A percentile compares a stretch with the other conserved stretches of the same genome.
These are phyloP conservation scores for Pyricularia pennisetigena DNA, from an alignment of 2,329 filamentous ascomycete genomes.

Conservation along the genomic window DNA sequence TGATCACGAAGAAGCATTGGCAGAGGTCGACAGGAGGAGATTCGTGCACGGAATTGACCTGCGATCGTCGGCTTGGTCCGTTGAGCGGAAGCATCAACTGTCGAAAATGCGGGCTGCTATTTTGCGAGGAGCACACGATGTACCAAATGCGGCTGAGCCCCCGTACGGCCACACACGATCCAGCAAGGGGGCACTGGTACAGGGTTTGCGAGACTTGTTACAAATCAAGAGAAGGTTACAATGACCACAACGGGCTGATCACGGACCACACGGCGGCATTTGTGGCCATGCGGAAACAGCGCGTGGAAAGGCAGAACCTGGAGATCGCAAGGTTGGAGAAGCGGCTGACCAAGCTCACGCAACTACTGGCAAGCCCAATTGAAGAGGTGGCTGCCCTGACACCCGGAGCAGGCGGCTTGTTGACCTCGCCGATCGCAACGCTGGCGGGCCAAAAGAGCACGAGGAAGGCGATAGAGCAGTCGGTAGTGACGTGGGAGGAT, in stretches of 20 bases:
- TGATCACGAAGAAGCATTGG: constrained; percentile 85
- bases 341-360: constrained; percentile 79
- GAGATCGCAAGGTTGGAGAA: constrained; percentile 89
- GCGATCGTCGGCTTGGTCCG: constrained; percentile 68
- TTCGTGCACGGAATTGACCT: constrained; percentile 77
- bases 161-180: constrained; percentile 79
- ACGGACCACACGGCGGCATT: constrained; percentile 69
- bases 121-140: constrained; percentile 98
- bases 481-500: constrained; percentile 90
- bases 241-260: constrained; percentile 67
- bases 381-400: constrained; percentile 45
- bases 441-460: constrained; percentile 62
- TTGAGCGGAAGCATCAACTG: constrained; percentile 85
- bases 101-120: constrained; percentile 82
- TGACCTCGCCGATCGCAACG: constrained; percentile 51
- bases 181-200: constrained; percentile 84
- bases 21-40: constrained; percentile 68
- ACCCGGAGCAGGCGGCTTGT: constrained; percentile 4
- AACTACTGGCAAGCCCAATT: constrained; percentile 67
- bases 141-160: constrained; percentile 94
- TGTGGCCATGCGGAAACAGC: constrained; percentile 58
- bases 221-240: constrained; percentile 92
- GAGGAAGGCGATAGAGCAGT: constrained; percentile 78
- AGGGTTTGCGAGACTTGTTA: constrained; percentile 98
- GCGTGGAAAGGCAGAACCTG: constrained; percentile 73